Percentiles rank a stretch among this genome's conserved stretches.
Evolutionary conservation across 2,329 filamentous ascomycete species (phyloP).

Genomic region (Stagonosporopsis vannaccii): DNA sequence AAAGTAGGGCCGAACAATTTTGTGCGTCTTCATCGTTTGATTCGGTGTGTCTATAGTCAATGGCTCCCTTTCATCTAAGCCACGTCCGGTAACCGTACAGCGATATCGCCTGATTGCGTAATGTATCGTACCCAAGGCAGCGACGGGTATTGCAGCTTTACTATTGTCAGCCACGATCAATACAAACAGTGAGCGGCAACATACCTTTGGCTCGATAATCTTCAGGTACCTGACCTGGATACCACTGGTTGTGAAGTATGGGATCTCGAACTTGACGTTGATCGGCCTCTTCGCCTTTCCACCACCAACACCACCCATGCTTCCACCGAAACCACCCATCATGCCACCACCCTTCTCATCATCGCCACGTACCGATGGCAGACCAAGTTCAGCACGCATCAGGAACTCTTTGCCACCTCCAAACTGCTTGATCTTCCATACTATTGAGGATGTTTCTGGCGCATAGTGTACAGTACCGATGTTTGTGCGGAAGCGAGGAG

Average conservation of each 20-base stretch:
- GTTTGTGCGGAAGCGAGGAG: constrained; percentile 94
- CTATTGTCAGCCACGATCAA: constrained; percentile 15
- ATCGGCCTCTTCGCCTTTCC: constrained; percentile 95
- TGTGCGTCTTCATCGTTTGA: constrained; percentile 21
- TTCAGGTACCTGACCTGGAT: constrained; percentile 99
- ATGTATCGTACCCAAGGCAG: constrained; percentile 99
- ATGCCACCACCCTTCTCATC: constrained; percentile 96
- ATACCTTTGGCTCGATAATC: constrained; percentile 98
- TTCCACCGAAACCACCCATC: constrained; percentile 96
- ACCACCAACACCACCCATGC: constrained; percentile 85
- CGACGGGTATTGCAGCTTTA: constrained; percentile 93
- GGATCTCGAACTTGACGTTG: constrained; percentile 99
- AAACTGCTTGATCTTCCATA: constrained; percentile 99
- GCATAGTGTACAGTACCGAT: constrained; percentile 98
- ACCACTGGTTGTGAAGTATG: constrained; percentile 99
- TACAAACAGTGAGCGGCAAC: constrained; percentile 30
- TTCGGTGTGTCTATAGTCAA: constrained; percentile 26
- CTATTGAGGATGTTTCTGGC: constrained; percentile 94
- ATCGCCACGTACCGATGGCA: constrained; percentile 92
- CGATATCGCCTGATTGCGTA: constrained; percentile 96
- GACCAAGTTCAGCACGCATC: constrained; percentile 94
- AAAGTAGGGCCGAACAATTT: background rate
- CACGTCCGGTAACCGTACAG: constrained; percentile 90
- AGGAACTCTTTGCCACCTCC: constrained; percentile 98
- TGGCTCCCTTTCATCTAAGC: constrained; percentile 58